Conservation (phyloP, 2,329 filamentous ascomycete genomes). For the Arthrinium puccinioides region DNA sequence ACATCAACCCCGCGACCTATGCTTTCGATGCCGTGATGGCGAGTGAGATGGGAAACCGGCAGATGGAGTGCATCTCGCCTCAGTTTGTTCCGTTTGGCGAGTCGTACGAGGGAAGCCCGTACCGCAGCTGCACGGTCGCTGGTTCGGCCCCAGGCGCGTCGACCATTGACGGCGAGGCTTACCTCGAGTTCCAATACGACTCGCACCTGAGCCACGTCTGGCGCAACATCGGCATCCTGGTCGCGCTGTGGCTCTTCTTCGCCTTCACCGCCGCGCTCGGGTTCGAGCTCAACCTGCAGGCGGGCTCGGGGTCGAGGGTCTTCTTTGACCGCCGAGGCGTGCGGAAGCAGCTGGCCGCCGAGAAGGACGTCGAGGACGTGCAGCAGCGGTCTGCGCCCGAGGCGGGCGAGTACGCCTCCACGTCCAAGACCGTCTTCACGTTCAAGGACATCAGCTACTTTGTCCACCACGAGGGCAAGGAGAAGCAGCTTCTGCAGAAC, state of each 20-base stretch:
- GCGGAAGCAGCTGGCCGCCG: slow-evolving; percentile 46
- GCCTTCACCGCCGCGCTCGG: slow-evolving; percentile 63
- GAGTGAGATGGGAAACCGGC: slow-evolving; percentile 46
- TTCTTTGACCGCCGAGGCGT: slow-evolving; percentile 55
- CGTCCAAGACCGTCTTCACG: slow-evolving; percentile 4
- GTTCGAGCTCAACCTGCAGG: slow-evolving; percentile 61
- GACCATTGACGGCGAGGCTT: slow-evolving; percentile 46
- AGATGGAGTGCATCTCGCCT: slow-evolving; percentile 37
- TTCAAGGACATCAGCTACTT: slow-evolving; percentile 6
- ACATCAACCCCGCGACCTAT: slow-evolving; percentile 59
- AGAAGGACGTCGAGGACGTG: slow-evolving; percentile 14
- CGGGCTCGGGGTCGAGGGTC: slow-evolving; percentile 56
- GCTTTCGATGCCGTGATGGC: slow-evolving; percentile 54
- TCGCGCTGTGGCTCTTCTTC: slow-evolving; percentile 70
- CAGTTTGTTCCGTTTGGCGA: slow-evolving; percentile 39
- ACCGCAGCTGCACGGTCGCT: slow-evolving; percentile 49
- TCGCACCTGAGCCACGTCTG: slow-evolving; percentile 55
- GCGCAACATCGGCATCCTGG: slow-evolving; percentile 73
- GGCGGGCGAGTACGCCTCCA: neutral
- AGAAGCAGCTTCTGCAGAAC: slow-evolving; percentile 51
- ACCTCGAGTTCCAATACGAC: slow-evolving; percentile 41
- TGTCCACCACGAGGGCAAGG: slow-evolving; percentile 40
- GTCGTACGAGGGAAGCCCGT: slow-evolving; percentile 26
- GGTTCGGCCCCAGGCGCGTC: slow-evolving; percentile 41
- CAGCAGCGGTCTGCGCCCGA: neutral